Percentiles rank a stretch among this genome's conserved stretches.
phyloP scores from a whole-genome alignment of 2,329 filamentous ascomycete species.

The Ascochyta viciae-villosae region DNA sequence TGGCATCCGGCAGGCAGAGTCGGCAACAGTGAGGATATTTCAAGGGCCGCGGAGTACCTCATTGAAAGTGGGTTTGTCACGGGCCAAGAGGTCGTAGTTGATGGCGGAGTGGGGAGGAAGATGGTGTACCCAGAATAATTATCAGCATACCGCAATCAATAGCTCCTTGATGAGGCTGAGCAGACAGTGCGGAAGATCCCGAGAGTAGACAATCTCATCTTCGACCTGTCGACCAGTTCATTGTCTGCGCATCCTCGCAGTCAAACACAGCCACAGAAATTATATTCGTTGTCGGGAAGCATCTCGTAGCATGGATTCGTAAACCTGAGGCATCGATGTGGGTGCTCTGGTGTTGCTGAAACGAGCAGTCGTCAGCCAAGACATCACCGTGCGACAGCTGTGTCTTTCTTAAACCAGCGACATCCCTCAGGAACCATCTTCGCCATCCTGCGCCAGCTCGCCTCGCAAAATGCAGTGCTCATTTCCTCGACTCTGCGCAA shows the following conservation, averaged over 20 bases:
- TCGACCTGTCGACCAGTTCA: conserved; percentile 8
- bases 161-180: conserved; percentile 9
- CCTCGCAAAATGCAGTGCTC: not conserved
- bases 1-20: conserved; percentile 61
- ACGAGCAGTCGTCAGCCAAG: conserved; percentile 15
- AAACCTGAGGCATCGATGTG: conserved; percentile 9
- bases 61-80: conserved; percentile 51
- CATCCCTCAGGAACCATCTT: conserved; percentile 1
- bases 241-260: not conserved
- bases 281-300: not conserved
- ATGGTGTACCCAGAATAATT: conserved; percentile 51
- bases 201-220: conserved; percentile 12
- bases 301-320: not conserved
- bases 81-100: conserved; percentile 56
- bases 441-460: not conserved
- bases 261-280: not conserved
- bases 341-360: conserved; percentile 13
- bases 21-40: conserved; percentile 58
- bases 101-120: conserved; percentile 56
- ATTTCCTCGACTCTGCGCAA: conserved; percentile 12
- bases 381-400: conserved; percentile 5
- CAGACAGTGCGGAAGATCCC: conserved; percentile 1
- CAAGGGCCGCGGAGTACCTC: conserved; percentile 52
- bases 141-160: conserved; percentile 2
- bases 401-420: conserved; percentile 12